Percentiles rank a stretch among this genome's conserved stretches.
phyloP scores from a whole-genome alignment of 345 rosid genomes.

The Brassica napus region Da-Ae NC_063447.1:9497001-9497500 shows the following conservation, averaged over 20 bases:
- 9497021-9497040: slow-evolving; percentile 69
- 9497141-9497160: slow-evolving; percentile 74
- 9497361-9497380: slow-evolving; percentile 32
- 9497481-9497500: background rate
- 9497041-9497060: slow-evolving; percentile 46
- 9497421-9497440: slow-evolving; percentile 22
- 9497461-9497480: slow-evolving; percentile 29
- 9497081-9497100: slow-evolving; percentile 63
- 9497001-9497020: slow-evolving; percentile 79
- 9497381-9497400: slow-evolving; percentile 34
- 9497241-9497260: slow-evolving; percentile 77
- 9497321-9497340: slow-evolving; percentile 29
- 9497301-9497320: slow-evolving; percentile 45
- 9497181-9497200: slow-evolving; percentile 73
- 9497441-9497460: slow-evolving; percentile 22
- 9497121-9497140: slow-evolving; percentile 64
- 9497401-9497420: background rate
- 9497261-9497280: slow-evolving; percentile 61
- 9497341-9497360: slow-evolving; percentile 36
- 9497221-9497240: slow-evolving; percentile 68
- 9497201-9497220: slow-evolving; percentile 56
- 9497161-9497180: slow-evolving; percentile 64
- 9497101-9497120: slow-evolving; percentile 49
- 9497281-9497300: slow-evolving; percentile 63
- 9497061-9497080: slow-evolving; percentile 54